Base-by-base conservation (phyloP, 83 land plant species). In the Isoetes engelmannii region DNA sequence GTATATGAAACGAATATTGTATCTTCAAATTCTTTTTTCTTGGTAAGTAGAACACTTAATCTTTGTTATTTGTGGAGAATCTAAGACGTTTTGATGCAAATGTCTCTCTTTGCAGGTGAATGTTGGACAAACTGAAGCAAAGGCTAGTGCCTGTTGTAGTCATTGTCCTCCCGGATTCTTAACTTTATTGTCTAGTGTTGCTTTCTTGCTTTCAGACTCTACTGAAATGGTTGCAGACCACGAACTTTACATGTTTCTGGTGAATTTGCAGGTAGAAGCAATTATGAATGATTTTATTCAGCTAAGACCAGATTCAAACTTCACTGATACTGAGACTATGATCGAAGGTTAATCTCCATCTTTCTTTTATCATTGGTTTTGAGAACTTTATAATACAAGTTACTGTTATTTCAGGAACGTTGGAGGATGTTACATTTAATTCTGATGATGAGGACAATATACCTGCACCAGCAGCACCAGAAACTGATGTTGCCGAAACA, bases 261-360 rank as follows among this genome's bases (percentile, higher is more conserved):
- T 28, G 37, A 28, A 28, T 28, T 2, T 28, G 66, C 85, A 92
- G 97, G 82, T 92, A 51, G 92, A 92, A 71, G 86, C 92, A 68
- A 77, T 92, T 67, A 92, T 92, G 97, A 86, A 86, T 79, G 97
- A 92, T 48, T 92, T 88, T 72, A 71, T 92, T 69, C 92, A 84
- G 69, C 69, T 92, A 70, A 83, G 80, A 55, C 85, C 92, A 62
- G 84, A 75, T 65, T 77, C 88, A 15, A 86, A 92, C 67, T 77
- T 82, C 4, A 83, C 68, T 74, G 92, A 81, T 61, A 75, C 84
- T 63, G 97, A 92, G 61, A 92, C 93, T 20, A 86, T 88, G 90
- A 79, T 92, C 75, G 97, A 92, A 92, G 97, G 92, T 89, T 13
- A n/a, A 15, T 19, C 44, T 56, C 55, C 0, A 53, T 48, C 20